Conservation (phyloP, 192 early-diverging fungal species). For the Coemansia sp. region DNA sequence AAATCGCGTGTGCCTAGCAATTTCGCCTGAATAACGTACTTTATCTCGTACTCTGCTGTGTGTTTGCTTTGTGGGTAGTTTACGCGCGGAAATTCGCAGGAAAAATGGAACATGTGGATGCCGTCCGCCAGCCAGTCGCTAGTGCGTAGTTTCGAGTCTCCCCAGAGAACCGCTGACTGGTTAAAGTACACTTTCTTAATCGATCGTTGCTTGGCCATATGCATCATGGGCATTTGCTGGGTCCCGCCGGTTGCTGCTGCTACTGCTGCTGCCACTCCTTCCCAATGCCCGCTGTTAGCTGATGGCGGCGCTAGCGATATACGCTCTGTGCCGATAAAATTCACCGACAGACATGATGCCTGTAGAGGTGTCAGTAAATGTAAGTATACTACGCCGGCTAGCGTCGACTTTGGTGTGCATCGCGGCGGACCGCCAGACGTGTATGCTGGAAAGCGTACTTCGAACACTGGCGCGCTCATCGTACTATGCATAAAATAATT, state of each 20-base stretch:
- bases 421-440: slow-evolving; percentile 42
- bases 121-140: slow-evolving; percentile 18
- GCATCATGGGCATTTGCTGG: slow-evolving; percentile 1
- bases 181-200: slow-evolving; percentile 48
- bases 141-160: slow-evolving; percentile 32
- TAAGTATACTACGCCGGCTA: slow-evolving; percentile 44
- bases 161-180: slow-evolving; percentile 44
- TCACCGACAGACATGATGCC: slow-evolving; percentile 35
- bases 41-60: slow-evolving; percentile 40
- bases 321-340: slow-evolving; percentile 40
- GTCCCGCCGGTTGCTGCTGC: slow-evolving; percentile 6
- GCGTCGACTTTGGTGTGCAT: slow-evolving; percentile 46
- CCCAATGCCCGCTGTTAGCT: slow-evolving; percentile 26
- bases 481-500: not conserved
- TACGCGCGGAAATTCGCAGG: slow-evolving; percentile 50
- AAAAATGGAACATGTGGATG: slow-evolving; percentile 55
- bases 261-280: not conserved
- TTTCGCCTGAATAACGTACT: slow-evolving; percentile 40
- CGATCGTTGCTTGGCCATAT: slow-evolving; percentile 21
- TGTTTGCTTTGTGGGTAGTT: slow-evolving; percentile 48
- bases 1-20: slow-evolving; percentile 16
- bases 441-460: slow-evolving; percentile 52
- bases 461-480: slow-evolving; percentile 30
- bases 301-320: slow-evolving; percentile 39
- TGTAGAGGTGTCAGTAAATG: slow-evolving; percentile 17